These are phyloP conservation scores for Rhizophagus prolifer DNA, from an alignment of 192 early-diverging fungal species.

Conservation along the genomic window DNA sequence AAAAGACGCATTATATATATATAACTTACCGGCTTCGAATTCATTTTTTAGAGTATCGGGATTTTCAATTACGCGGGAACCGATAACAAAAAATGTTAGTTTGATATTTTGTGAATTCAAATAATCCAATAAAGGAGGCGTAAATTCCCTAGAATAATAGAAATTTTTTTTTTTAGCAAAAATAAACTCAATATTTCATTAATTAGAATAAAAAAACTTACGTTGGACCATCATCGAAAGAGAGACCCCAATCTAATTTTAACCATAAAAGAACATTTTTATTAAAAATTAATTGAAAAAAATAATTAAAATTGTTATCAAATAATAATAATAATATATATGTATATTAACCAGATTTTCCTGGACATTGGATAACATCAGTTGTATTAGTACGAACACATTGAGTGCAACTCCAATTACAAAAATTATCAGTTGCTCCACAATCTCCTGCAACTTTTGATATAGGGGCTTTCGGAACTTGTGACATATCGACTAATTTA, in stretches of 20 bases:
- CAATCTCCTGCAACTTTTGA: background rate
- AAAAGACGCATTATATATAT: background rate
- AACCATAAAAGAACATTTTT: background rate
- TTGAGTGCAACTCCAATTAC: slow-evolving; percentile 38
- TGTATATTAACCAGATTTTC: background rate
- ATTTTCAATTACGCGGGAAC: slow-evolving; percentile 53
- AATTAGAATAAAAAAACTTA: background rate
- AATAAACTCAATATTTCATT: background rate
- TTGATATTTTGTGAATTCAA: slow-evolving; percentile 48
- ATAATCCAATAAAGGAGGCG: slow-evolving; percentile 45
- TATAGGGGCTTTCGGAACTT: slow-evolving; percentile 18
- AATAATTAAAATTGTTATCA: background rate
- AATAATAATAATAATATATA: background rate
- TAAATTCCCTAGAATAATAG: slow-evolving; percentile 28
- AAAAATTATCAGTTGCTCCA: background rate
- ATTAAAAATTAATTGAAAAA: background rate
- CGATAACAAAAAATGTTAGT: slow-evolving; percentile 66
- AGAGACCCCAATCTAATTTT: slow-evolving; percentile 22
- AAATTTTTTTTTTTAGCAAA: background rate
- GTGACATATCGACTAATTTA: slow-evolving; percentile 38
- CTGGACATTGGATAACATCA: slow-evolving; percentile 40
- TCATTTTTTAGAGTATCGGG: slow-evolving; percentile 30
- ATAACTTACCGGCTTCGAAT: slow-evolving; percentile 27
- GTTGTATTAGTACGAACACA: slow-evolving; percentile 27
- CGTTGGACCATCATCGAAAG: slow-evolving; percentile 28